Conservation (phyloP, 2,329 filamentous ascomycete species). For the Fonsecaea erecta region DNA sequence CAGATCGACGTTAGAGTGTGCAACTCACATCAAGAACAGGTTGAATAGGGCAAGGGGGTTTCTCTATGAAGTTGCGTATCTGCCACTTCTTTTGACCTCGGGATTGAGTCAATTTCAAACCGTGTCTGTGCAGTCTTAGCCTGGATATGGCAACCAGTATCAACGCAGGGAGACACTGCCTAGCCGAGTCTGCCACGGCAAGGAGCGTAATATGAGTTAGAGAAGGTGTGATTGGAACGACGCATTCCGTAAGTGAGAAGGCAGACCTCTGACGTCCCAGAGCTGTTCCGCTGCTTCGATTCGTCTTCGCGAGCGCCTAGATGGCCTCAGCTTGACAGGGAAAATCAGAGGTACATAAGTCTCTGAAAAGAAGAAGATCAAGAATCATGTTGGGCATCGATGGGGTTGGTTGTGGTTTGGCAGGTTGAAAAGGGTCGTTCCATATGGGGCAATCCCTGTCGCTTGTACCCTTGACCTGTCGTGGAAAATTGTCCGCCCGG, state of each 20-base stretch:
- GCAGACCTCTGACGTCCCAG: neutral
- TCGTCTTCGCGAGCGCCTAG: neutral
- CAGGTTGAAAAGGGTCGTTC: too few species aligned
- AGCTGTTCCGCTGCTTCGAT: neutral
- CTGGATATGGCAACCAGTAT: neutral
- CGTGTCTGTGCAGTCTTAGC: neutral
- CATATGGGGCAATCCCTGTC: too few species aligned
- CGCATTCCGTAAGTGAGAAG: conserved; percentile 64
- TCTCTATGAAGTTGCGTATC: neutral
- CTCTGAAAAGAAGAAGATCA: neutral
- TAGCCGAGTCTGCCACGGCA: conserved; percentile 55
- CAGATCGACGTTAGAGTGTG: neutral
- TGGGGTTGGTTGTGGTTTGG: too few species aligned
- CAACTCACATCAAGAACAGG: neutral
- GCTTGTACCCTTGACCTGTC: neutral
- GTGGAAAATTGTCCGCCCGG: neutral
- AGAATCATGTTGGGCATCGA: neutral
- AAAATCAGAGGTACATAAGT: neutral
- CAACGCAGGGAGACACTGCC: neutral
- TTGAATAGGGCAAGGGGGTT: neutral
- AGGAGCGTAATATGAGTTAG: conserved; percentile 73
- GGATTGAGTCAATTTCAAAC: neutral
- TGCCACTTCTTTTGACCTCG: neutral
- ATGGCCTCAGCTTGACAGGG: neutral
- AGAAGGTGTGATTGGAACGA: conserved; percentile 67